A percentile compares a stretch with the other conserved stretches of the same genome.
Evolutionary conservation across 495 filamentous ascomycete species (phyloP).

Genomic region (Penicillium manginii): DNA sequence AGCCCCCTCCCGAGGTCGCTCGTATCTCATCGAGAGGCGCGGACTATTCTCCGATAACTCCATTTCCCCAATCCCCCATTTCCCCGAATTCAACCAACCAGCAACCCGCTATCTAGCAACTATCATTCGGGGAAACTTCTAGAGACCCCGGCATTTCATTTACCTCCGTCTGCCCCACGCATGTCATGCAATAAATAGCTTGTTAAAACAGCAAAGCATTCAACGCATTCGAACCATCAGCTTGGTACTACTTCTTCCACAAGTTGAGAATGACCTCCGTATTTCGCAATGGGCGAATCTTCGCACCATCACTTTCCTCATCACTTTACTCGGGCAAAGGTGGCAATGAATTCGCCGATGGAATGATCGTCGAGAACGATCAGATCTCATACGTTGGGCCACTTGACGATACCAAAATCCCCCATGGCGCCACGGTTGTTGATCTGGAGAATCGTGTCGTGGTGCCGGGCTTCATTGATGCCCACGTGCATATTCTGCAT

Average conservation of each 20-base stretch:
- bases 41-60: neutral
- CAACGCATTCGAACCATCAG: neutral
- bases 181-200: constrained; percentile 18
- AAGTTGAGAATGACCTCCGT: constrained; percentile 37
- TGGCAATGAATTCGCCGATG: constrained; percentile 39
- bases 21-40: neutral
- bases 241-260: neutral
- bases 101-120: neutral
- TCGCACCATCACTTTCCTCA: constrained; percentile 33
- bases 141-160: constrained; percentile 9
- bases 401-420: constrained; percentile 33
- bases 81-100: neutral
- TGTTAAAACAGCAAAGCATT: neutral
- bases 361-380: constrained; percentile 43
- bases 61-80: neutral
- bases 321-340: constrained; percentile 23
- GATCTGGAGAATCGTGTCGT: constrained; percentile 55
- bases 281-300: constrained; percentile 52
- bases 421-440: constrained; percentile 31
- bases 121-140: constrained; percentile 19
- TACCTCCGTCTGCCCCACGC: constrained; percentile 11
- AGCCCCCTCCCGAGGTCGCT: too few species aligned
- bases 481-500: constrained; percentile 65
- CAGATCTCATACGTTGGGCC: constrained; percentile 49
- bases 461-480: constrained; percentile 67